Base-by-base conservation (phyloP, 805 yeast species). In the Cephaloascus albidus region DNA sequence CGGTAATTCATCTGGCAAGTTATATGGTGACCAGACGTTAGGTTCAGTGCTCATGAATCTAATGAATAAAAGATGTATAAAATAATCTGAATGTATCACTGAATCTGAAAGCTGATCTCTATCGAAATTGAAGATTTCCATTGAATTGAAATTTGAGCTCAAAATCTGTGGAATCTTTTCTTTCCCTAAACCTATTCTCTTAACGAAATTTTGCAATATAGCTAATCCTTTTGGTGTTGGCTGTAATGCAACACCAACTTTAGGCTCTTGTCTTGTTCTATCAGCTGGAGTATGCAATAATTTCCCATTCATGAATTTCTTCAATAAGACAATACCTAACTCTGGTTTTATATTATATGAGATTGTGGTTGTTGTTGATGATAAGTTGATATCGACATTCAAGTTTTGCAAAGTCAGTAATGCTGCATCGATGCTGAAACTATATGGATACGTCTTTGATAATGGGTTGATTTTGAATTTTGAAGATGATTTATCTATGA, bases 191-290 rank as follows among this genome's bases (percentile, higher is more conserved):
- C 88, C 94, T 36, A 70, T 56, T 33, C 64, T 72, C 38, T 66
- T 62, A 44, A 82, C 77, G 53, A 80, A 86, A 15, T 67, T 62
- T 37, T 75, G 76, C 2, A 89, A 57, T 0, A 86, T 51, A 0
- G 87, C 79, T 5, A 87, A 77, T 1, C 97, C 97, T 52, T 90
- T 90, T 0, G 97, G 88, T 0, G 96, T 86, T 3, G 96, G 95
- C 53, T 90, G 97, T 20, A 86, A 52, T 2, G 64, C 43, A 0
- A 66, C 61, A 3, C 58, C 62, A 0, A 51, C 58, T 38, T 70
- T 70, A 4, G 79, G 68, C 33, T 54, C 60, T 12, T 53, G 45
- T 34, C 83, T 54, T 0, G 95, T 86, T 49, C 90, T 63, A 45
- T 83, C 88, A 3, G 75, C 73, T 0, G 95, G 95, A 12, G 76